phyloP scores from a whole-genome alignment of 768 basidiomycete genomes.

The Coprinopsis sp. region DNA sequence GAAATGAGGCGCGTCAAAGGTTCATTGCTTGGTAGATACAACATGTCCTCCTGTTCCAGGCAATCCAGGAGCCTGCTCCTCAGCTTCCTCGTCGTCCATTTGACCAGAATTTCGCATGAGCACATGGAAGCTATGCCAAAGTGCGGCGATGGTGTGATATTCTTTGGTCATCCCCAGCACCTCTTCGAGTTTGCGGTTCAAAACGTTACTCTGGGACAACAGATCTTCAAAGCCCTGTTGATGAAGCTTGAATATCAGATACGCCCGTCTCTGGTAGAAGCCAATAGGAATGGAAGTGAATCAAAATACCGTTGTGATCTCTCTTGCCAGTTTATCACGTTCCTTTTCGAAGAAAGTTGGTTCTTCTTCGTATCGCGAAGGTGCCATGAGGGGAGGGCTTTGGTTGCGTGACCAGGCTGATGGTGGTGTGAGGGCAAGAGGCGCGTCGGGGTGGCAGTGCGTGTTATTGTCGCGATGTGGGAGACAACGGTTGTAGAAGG shows the following conservation, averaged over 20 bases:
- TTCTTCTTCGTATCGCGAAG: conserved; percentile 43
- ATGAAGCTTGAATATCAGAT: conserved; percentile 19
- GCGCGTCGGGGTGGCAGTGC: not conserved
- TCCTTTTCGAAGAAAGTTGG: conserved; percentile 73
- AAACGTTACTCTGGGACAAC: conserved; percentile 74
- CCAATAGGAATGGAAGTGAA: not conserved
- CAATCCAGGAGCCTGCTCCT: conserved; percentile 36
- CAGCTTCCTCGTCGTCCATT: conserved; percentile 29
- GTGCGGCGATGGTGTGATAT: conserved; percentile 80
- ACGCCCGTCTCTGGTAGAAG: not conserved
- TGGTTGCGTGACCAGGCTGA: not conserved
- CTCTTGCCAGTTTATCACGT: conserved; percentile 65
- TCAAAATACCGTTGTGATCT: conserved; percentile 65
- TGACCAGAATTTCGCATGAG: conserved; percentile 60
- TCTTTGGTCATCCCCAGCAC: conserved; percentile 89
- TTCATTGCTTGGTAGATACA: conserved; percentile 27
- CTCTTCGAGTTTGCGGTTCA: conserved; percentile 91
- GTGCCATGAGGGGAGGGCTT: conserved; percentile 11
- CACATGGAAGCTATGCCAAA: conserved; percentile 80
- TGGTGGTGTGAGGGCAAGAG: not conserved
- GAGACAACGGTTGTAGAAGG: too few relatives aligned
- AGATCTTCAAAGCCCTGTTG: conserved; percentile 79
- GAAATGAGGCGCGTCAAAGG: too few relatives aligned
- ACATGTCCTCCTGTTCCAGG: conserved; percentile 75
- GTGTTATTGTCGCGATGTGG: too few relatives aligned